Evolutionary conservation across 2,329 filamentous ascomycete species (phyloP), one percentile per base, ranked within the genome.

Genomic region (Fonsecaea nubica): DNA sequence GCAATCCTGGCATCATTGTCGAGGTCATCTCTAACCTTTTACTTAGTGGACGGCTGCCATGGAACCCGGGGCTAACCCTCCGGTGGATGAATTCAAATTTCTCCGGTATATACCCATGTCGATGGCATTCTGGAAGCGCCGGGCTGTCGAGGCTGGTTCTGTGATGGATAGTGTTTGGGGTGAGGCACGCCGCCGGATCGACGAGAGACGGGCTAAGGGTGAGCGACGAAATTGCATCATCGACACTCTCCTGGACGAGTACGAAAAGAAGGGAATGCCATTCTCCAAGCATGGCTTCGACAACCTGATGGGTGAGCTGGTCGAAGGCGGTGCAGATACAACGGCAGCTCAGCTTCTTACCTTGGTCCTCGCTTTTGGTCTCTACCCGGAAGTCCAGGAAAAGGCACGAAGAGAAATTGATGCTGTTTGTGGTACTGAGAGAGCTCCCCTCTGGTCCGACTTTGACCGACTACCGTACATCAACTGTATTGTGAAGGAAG

Each of bases 11-110:
- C 8, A 18, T 59, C 10, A 30, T n/a, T 36, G 8, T 30, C n/a
- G 21, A 8, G 25, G 2, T 57, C 80, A 83, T 38, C 80, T 4
- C 54, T 83, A 30, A 81, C 82, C 48, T 53, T 15, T 53, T 53
- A 8, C 4, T 25, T n/a, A 53, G 48, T 53, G 48, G 48, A 58
- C 58, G 7, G 59, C 35, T 30, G 59, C 54, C 9, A 55, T 63
- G 56, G 64, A 67, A 50, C 54, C 78, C 0, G 83, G 82, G 0
- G 79, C 78, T 5, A 84, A 80, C 0, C 82, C 83, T 0, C 82
- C 82, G 0, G 79, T 84, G 0, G 82, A 84, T 58, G 74, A 80
- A 38, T 82, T 80, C 57, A 80, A 81, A 0, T 74, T 79, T 35
- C 71, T 84, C 7, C 77, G 81, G 53, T 75, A 68, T 2, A 66